These are phyloP conservation scores for Daldinia decipiens DNA, from an alignment of 495 filamentous ascomycete species.

Conservation along the genomic window DNA sequence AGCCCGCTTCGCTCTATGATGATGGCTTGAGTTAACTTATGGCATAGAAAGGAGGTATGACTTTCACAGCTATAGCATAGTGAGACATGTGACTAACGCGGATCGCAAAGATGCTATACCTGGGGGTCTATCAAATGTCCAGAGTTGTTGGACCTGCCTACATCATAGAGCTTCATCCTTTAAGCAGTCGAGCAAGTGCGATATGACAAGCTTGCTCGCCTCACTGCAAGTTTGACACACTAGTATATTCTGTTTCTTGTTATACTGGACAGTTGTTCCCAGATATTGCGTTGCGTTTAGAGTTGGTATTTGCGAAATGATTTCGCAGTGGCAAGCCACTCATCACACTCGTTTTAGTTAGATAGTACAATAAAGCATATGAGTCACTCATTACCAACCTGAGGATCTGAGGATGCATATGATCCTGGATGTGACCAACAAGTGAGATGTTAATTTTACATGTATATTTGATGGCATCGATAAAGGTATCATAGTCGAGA, in stretches of 20 bases:
- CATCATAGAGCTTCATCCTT: slow-evolving; percentile 42
- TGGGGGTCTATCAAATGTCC: slow-evolving; percentile 36
- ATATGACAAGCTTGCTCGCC: slow-evolving; percentile 10
- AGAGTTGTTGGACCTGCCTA: slow-evolving; percentile 29
- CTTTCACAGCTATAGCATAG: neutral
- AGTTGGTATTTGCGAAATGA: slow-evolving; percentile 19
- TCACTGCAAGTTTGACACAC: slow-evolving; percentile 22
- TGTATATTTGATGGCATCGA: too few species aligned
- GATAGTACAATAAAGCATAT: slow-evolving; percentile 36
- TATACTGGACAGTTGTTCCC: slow-evolving; percentile 1
- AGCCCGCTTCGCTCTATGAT: slow-evolving; percentile 69
- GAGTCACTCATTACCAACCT: slow-evolving; percentile 40
- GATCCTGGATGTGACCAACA: neutral
- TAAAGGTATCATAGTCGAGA: too few species aligned
- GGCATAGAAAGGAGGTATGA: slow-evolving; percentile 44
- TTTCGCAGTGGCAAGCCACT: slow-evolving; percentile 24
- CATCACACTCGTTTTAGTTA: slow-evolving; percentile 40
- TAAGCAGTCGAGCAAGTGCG: slow-evolving; percentile 19
- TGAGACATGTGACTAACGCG: slow-evolving; percentile 35
- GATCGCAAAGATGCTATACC: slow-evolving; percentile 33
- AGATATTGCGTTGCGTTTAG: slow-evolving; percentile 13
- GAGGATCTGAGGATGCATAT: neutral
- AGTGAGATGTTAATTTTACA: neutral
- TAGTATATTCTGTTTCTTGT: slow-evolving; percentile 36
- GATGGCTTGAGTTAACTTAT: slow-evolving; percentile 63